phyloP scores from a whole-genome alignment of 2,329 filamentous ascomycete genomes.

The Xylaria sp. region DNA sequence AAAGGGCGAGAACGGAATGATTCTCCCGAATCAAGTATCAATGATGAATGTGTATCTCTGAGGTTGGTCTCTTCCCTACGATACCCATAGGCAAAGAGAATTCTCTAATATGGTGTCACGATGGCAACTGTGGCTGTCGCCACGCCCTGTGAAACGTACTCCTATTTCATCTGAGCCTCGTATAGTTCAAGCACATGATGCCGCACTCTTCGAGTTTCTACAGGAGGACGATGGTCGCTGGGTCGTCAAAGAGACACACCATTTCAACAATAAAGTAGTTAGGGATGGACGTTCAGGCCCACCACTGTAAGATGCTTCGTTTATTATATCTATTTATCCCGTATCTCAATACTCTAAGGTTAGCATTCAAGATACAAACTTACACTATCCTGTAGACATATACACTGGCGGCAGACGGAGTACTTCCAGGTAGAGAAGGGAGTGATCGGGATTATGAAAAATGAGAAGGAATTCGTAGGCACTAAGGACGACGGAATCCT shows the following conservation, averaged over 20 bases:
- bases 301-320: not conserved
- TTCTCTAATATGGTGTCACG: no score
- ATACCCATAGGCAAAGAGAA: no score
- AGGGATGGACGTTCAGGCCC: conserved; percentile 3
- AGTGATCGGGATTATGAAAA: not conserved
- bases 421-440: conserved; percentile 15
- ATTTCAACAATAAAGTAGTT: not conserved
- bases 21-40: no score
- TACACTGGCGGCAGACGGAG: conserved; percentile 4
- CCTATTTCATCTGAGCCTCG: not conserved
- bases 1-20: no score
- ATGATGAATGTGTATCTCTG: no score
- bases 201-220: conserved; percentile 6
- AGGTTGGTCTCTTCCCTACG: no score
- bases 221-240: not conserved
- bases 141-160: not conserved
- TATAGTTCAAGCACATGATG: not conserved
- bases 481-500: conserved; percentile 12
- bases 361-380: not conserved
- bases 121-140: conserved; percentile 19
- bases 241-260: conserved; percentile 8
- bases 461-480: not conserved
- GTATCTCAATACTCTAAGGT: no score
- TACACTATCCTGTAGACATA: not conserved
- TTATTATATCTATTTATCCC: no score